Conservation (phyloP, 768 basidiomycete genomes). For the Mycena sanguinolenta region DNA sequence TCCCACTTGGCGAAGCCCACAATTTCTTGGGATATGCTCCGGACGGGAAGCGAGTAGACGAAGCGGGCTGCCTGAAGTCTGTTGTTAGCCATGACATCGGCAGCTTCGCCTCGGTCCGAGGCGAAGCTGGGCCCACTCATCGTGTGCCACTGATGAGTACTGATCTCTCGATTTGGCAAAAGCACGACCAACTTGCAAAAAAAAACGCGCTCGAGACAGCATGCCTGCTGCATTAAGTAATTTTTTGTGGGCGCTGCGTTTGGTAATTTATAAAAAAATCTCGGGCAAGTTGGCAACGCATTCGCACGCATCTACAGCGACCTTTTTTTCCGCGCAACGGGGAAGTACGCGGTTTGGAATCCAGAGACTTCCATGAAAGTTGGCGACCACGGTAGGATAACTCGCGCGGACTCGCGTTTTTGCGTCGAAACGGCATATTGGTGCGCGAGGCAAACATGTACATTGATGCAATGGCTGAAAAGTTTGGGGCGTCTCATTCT, state of each 20-base stretch:
- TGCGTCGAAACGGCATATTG: slow-evolving; percentile 44
- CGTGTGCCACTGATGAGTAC: no score
- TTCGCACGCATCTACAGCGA: slow-evolving; percentile 46
- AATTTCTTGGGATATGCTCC: neutral
- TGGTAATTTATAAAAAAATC: no score
- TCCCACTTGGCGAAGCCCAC: neutral
- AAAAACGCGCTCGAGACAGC: no score
- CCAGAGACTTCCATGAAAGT: slow-evolving; percentile 44
- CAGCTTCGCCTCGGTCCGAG: slow-evolving; percentile 9
- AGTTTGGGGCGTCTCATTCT: slow-evolving; percentile 40
- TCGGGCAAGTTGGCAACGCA: no score
- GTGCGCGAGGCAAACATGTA: slow-evolving; percentile 51
- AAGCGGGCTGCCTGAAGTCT: neutral
- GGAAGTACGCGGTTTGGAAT: slow-evolving; percentile 50
- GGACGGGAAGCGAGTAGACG: neutral
- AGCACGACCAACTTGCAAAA: no score
- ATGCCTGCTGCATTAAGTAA: no score
- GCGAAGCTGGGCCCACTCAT: no score
- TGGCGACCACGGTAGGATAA: slow-evolving; percentile 50
- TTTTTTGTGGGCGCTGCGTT: no score
- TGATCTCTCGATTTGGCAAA: no score
- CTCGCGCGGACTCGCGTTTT: slow-evolving; percentile 37
- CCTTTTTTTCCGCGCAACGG: slow-evolving; percentile 45
- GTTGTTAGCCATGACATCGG: neutral
- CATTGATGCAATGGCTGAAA: slow-evolving; percentile 41